Evolutionary conservation across 805 yeast genomes (phyloP), one percentile per base, ranked within the genome.

Genomic region (Cyberlindnera meyerae): DNA sequence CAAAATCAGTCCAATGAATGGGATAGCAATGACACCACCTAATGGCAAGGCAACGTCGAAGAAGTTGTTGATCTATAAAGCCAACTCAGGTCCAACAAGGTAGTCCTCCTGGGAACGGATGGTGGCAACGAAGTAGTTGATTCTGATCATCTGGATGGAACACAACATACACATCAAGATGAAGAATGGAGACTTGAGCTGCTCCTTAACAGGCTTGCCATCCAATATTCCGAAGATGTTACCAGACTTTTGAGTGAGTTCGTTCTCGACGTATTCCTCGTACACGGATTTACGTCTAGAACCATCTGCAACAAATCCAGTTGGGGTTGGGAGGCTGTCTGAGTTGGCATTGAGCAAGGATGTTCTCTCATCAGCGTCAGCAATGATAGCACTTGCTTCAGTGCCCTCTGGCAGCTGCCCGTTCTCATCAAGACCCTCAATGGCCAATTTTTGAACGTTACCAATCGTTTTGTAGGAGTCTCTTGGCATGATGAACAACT

Each of bases 91-190:
- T 11, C 73, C 75, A 37, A 87, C 68, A 43, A 88, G 70, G 54
- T 67, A 90, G 18, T 70, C 71, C 66, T 87, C 94, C 63, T 89
- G 97, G 0, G 95, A 66, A 52, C 78, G 75, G 24, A 89, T 67
- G 2, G 97, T 86, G 8, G 96, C 97, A 37, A 89, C 93, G 60
- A 87, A 90, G 60, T 85, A 90, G 64, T 89, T 89, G 48, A 89
- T 81, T 57, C 97, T 70, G 29, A 90, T 70, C 96, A 89, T 89
- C 59, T 87, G 94, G 39, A 89, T 72, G 3, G 89, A 74, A 6
- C 96, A 83, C 58, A 88, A 85, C 2, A 75, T 54, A 18, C 85
- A 74, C 83, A 87, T 82, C 38, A 88, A 61, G 33, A 70, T 53
- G 57, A 88, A 90, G 93, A 96, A 87, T 4, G 82, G 65, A 7